These are phyloP conservation scores for Globisporangium yorkense DNA, from an alignment of 352 stramenopile species.

Conservation along the genomic window DNA sequence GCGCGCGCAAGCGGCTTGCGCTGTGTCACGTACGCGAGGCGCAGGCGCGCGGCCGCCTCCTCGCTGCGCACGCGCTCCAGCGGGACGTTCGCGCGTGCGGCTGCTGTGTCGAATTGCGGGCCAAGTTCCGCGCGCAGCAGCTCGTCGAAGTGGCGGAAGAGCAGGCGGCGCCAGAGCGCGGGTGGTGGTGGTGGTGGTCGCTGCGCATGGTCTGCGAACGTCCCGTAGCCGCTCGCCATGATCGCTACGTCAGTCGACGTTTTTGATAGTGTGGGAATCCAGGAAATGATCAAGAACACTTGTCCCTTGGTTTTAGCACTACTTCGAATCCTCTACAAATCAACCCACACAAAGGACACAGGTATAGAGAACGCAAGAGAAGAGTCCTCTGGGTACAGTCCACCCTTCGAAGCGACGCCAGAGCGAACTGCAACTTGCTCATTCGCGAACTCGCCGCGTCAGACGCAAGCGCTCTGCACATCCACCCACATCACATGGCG, in stretches of 20 bases:
- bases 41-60: background rate
- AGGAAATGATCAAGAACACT: too few relatives aligned
- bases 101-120: background rate
- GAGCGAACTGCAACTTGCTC: too few relatives aligned
- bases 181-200: too few relatives aligned
- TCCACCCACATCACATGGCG: background rate
- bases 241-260: too few relatives aligned
- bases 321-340: too few relatives aligned
- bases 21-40: background rate
- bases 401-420: too few relatives aligned
- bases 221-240: background rate
- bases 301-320: too few relatives aligned
- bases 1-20: background rate
- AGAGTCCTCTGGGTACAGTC: too few relatives aligned
- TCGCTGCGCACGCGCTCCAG: background rate
- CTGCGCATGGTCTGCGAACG: background rate
- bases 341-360: too few relatives aligned
- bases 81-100: background rate
- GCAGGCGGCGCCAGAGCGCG: background rate
- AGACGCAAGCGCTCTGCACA: background rate
- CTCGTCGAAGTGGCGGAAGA: background rate
- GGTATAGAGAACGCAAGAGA: too few relatives aligned
- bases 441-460: too few relatives aligned
- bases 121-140: background rate
- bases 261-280: too few relatives aligned